phyloP scores from a whole-genome alignment of 2,329 filamentous ascomycete genomes.

The Phaeosphaeria sp. region DNA sequence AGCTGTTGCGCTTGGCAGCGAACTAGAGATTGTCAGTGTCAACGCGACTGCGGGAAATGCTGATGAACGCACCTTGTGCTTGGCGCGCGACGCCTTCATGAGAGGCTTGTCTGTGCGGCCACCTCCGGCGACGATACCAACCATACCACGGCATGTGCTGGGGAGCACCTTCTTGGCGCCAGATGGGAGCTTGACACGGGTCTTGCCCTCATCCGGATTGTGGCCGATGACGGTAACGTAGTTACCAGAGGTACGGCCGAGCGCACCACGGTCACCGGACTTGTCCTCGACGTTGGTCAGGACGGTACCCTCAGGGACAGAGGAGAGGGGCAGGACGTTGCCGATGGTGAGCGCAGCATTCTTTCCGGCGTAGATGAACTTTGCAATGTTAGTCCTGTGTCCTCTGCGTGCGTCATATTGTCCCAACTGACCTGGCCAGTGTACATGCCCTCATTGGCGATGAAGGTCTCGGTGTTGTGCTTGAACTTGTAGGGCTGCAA shows the following conservation, averaged over 20 bases:
- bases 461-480: slow-evolving; percentile 98
- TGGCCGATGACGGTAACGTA: slow-evolving; percentile 77
- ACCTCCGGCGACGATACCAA: slow-evolving; percentile 99
- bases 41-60: background rate
- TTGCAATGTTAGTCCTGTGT: slow-evolving; percentile 25
- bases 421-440: slow-evolving; percentile 74
- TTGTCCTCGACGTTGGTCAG: slow-evolving; percentile 99
- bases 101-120: slow-evolving; percentile 99
- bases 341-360: slow-evolving; percentile 95
- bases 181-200: slow-evolving; percentile 97
- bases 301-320: slow-evolving; percentile 98
- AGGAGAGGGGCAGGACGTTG: slow-evolving; percentile 93
- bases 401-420: background rate
- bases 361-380: slow-evolving; percentile 99
- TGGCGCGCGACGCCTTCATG: slow-evolving; percentile 98
- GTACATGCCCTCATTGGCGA: slow-evolving; percentile 99
- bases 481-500: slow-evolving; percentile 88
- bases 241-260: slow-evolving; percentile 98
- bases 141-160: slow-evolving; percentile 94
- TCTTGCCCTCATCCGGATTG: slow-evolving; percentile 83
- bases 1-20: slow-evolving; percentile 99
- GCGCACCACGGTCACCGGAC: slow-evolving; percentile 92
- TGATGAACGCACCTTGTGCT: slow-evolving; percentile 73
- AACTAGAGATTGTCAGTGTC: slow-evolving; percentile 61
- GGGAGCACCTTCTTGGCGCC: slow-evolving; percentile 99